phyloP scores from a whole-genome alignment of 495 filamentous ascomycete genomes.

The Chaetomium tenue region DNA sequence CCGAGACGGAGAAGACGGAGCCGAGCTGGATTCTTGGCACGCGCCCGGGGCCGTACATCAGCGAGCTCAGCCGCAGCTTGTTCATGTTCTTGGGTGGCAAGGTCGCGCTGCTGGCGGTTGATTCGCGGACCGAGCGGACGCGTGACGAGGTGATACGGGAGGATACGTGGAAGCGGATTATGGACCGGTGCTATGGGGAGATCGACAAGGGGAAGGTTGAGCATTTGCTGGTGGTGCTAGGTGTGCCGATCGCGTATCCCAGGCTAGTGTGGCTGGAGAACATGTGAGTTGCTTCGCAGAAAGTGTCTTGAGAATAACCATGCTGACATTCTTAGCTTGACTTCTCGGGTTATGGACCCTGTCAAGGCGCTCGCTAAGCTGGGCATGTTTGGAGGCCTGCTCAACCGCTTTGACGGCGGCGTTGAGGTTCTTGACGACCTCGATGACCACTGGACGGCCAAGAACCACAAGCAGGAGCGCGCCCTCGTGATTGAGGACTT shows the following conservation, averaged over 20 bases:
- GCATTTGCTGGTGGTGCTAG: conserved; percentile 82
- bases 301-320: background rate
- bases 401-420: conserved; percentile 88
- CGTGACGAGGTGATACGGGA: conserved; percentile 75
- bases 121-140: conserved; percentile 87
- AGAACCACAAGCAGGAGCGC: conserved; percentile 85
- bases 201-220: conserved; percentile 79
- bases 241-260: conserved; percentile 90
- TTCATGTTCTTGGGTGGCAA: conserved; percentile 80
- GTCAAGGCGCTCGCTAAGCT: conserved; percentile 83
- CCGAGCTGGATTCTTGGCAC: conserved; percentile 87
- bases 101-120: conserved; percentile 79
- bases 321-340: conserved; percentile 56
- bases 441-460: conserved; percentile 96
- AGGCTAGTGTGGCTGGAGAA: conserved; percentile 76
- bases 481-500: conserved; percentile 84
- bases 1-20: conserved; percentile 76
- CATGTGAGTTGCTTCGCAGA: conserved; percentile 47
- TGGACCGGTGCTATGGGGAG: conserved; percentile 77
- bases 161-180: conserved; percentile 77
- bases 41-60: conserved; percentile 84
- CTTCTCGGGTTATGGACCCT: conserved; percentile 77
- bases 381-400: conserved; percentile 73
- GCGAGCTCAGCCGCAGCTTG: conserved; percentile 75
- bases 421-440: conserved; percentile 92